A percentile compares a stretch with the other conserved stretches of the same genome.
phyloP scores from a whole-genome alignment of 352 stramenopile genomes.

The Pythium apleroticum region DNA sequence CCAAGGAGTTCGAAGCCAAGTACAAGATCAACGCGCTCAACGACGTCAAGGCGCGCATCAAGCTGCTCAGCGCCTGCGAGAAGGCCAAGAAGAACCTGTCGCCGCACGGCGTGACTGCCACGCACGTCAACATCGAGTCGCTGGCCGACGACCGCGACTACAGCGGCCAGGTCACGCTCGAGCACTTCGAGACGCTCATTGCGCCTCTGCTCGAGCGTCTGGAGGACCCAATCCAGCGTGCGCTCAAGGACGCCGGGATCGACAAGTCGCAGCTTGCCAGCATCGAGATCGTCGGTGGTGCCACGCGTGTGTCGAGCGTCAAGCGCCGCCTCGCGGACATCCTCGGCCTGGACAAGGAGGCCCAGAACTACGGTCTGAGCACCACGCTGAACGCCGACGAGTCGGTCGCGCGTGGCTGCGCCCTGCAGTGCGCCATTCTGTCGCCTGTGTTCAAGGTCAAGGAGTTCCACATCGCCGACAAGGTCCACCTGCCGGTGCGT shows the following conservation, averaged over 20 bases:
- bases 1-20: slow-evolving; percentile 96
- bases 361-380: slow-evolving; percentile 96
- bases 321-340: slow-evolving; percentile 93
- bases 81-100: slow-evolving; percentile 99
- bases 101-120: slow-evolving; percentile 95
- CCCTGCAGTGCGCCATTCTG: slow-evolving; percentile 98
- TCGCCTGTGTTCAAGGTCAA: slow-evolving; percentile 98
- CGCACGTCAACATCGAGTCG: slow-evolving; percentile 97
- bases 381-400: slow-evolving; percentile 99
- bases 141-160: slow-evolving; percentile 98
- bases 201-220: slow-evolving; percentile 85
- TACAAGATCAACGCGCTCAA: slow-evolving; percentile 92
- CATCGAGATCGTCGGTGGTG: slow-evolving; percentile 97
- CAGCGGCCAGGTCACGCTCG: slow-evolving; percentile 90
- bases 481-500: slow-evolving; percentile 91
- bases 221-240: slow-evolving; percentile 80
- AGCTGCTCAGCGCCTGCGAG: slow-evolving; percentile 97
- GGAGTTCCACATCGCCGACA: slow-evolving; percentile 88
- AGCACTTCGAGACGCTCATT: slow-evolving; percentile 96
- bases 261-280: slow-evolving; percentile 87
- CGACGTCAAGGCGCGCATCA: slow-evolving; percentile 94
- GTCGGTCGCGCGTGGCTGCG: slow-evolving; percentile 95
- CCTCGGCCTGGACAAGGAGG: slow-evolving; percentile 91
- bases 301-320: slow-evolving; percentile 94
- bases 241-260: slow-evolving; percentile 89